phyloP scores from a whole-genome alignment of 1,139 yeast genomes.

The Williopsis jadinii region DNA sequence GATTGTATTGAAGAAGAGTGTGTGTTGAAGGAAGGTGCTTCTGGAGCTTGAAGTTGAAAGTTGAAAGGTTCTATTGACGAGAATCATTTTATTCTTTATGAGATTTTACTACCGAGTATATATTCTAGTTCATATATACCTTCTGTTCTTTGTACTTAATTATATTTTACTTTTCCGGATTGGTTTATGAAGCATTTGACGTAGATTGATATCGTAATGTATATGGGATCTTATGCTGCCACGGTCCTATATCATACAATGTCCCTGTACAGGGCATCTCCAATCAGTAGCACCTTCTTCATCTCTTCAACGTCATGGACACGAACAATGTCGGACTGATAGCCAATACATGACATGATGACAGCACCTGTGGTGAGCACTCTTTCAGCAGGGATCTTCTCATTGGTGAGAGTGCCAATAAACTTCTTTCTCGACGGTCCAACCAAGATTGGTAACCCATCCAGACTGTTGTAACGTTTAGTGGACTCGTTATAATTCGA shows the following conservation, averaged over 20 bases:
- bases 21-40: not conserved
- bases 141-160: constrained; percentile 2
- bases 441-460: constrained; percentile 55
- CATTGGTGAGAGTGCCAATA: constrained; percentile 61
- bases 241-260: constrained; percentile 6
- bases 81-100: not conserved
- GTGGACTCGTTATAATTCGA: constrained; percentile 27
- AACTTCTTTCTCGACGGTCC: constrained; percentile 90
- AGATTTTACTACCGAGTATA: not conserved
- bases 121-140: not conserved
- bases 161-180: constrained; percentile 1
- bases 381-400: constrained; percentile 46
- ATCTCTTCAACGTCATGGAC: constrained; percentile 80
- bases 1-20: not conserved
- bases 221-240: not conserved
- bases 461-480: constrained; percentile 23
- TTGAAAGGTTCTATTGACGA: not conserved
- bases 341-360: constrained; percentile 66
- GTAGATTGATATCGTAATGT: not conserved
- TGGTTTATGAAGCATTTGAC: constrained; percentile 1
- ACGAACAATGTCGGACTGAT: constrained; percentile 73
- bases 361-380: constrained; percentile 74
- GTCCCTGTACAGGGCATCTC: constrained; percentile 69
- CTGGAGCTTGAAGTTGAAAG: not conserved
- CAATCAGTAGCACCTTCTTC: constrained; percentile 54